Conservation (phyloP, 805 yeast genomes). For the Metschnikowia henanensis region DNA sequence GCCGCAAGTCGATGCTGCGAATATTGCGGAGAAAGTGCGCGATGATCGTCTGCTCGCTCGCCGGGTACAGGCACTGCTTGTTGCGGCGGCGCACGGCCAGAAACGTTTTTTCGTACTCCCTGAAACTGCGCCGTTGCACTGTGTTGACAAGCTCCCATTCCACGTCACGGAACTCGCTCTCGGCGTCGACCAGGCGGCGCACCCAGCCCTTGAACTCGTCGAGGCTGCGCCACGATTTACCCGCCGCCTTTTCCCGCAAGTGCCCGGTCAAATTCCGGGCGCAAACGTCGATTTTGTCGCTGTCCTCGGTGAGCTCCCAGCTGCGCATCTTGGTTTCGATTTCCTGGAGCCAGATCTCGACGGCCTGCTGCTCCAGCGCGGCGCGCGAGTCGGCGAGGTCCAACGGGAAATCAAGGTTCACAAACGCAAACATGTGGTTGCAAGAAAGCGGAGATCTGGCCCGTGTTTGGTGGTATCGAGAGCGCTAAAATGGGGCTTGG, state of each 20-base stretch:
- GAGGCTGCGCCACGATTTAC: not conserved
- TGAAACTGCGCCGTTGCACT: slow-evolving; percentile 3
- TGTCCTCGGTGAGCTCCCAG: slow-evolving; percentile 7
- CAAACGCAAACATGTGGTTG: not conserved
- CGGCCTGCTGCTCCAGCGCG: not conserved
- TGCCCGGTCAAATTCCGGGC: slow-evolving; percentile 6
- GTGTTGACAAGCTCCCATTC: not conserved
- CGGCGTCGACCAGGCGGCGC: not conserved
- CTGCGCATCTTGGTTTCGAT: slow-evolving; percentile 4
- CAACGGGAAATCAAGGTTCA: slow-evolving; percentile 6
- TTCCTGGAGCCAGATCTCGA: not conserved
- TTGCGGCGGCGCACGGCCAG: not conserved
- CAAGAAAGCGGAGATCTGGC: too few relatives aligned
- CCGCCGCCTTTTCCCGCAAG: not conserved
- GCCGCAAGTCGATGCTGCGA: slow-evolving; percentile 1
- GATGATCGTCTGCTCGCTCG: slow-evolving; percentile 2
- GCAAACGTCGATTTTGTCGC: slow-evolving; percentile 1
- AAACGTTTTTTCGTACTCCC: slow-evolving; percentile 4
- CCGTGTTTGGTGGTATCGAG: too few relatives aligned
- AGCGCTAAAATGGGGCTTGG: too few relatives aligned
- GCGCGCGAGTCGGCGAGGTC: not conserved
- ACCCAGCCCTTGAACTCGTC: slow-evolving; percentile 4
- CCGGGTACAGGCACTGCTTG: not conserved
- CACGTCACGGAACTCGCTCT: not conserved
- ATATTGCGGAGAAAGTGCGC: slow-evolving; percentile 1